Base-by-base conservation (phyloP, 257 asterid species). In the Solanum virginianum region DNA sequence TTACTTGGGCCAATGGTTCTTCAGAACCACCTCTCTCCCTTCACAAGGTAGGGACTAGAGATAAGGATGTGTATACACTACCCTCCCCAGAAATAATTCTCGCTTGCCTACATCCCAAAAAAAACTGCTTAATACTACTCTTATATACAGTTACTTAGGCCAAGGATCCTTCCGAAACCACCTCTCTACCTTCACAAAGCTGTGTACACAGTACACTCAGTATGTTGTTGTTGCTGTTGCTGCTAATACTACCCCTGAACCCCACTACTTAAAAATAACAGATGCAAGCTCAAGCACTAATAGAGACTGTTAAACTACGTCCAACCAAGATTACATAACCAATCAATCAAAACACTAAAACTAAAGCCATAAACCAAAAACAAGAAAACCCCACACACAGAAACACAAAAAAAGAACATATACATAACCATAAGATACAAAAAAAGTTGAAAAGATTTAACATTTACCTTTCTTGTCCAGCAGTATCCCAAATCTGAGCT, bases 401-500 rank as follows among this genome's bases (percentile, higher is more conserved):
- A 65, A 49, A 63, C 65, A 22, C n/a, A 47, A 65, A 49, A 49
- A 69, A 53, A 17, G 16, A 1, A 36, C n/a, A 20, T 4, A 20
- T 1, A 82, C 16, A 53, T 20, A 6, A 20, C 8, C 7, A 55
- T 1, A 6, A 56, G 1, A n/a, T 1, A 29, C 49, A 32, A 49
- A 14, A 9, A 13, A 39, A 55, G 12, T 15, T 16, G 5, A 36
- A 80, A 81, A 66, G 29, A 26, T 17, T 8, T 26, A 56, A 43
- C 7, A 49, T 53, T 79, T 53, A 92, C 97, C 97, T 93, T 85
- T 93, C 97, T 85, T 93, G 97, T 80, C 97, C 97, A 86, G 95
- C 97, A 60, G 95, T 93, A 84, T 93, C 97, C 97, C 94, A 93
- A 92, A 92, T 93, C 92, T 92, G 97, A 89, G 95, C 97, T 81